phyloP scores from a whole-genome alignment of 2,329 filamentous ascomycete species.

The Pochonia chlamydosporia region DNA sequence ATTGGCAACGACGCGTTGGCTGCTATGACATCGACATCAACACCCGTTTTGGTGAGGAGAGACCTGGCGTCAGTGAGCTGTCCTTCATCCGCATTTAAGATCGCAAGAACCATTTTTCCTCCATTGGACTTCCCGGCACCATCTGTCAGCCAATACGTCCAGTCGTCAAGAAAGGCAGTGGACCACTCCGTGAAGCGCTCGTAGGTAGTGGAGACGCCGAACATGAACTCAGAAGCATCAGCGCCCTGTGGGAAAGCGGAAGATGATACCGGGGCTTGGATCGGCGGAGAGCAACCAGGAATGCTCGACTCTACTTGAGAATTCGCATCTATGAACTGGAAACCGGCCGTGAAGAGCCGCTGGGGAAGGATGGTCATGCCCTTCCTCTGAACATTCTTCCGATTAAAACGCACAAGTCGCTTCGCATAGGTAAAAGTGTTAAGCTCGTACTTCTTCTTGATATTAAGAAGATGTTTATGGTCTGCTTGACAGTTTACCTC shows the following conservation, averaged over 20 bases:
- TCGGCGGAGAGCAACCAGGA: conserved; percentile 40
- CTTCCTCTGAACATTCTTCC: conserved; percentile 39
- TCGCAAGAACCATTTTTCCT: conserved; percentile 46
- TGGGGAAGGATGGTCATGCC: conserved; percentile 43
- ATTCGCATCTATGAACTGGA: conserved; percentile 42
- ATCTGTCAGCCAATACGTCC: conserved; percentile 54
- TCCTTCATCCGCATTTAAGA: conserved; percentile 44
- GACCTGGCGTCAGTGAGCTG: conserved; percentile 41
- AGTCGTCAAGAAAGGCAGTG: conserved; percentile 48
- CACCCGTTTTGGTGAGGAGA: conserved; percentile 39
- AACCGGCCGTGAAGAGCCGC: conserved; percentile 24
- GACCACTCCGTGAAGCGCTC: conserved; percentile 42
- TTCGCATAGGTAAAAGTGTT: conserved; percentile 49
- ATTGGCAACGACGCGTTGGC: conserved; percentile 40
- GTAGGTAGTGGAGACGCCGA: conserved; percentile 53
- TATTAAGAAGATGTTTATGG: too few relatives aligned
- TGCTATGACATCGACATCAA: conserved; percentile 50
- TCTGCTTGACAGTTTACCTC: too few relatives aligned
- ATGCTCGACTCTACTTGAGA: conserved; percentile 21
- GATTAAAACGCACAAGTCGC: conserved; percentile 45
- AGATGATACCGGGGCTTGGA: conserved; percentile 33
- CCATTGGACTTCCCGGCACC: conserved; percentile 48
- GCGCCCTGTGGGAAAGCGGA: conserved; percentile 37
- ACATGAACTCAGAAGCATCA: conserved; percentile 50
- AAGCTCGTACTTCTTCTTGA: conserved; percentile 37